phyloP scores from a whole-genome alignment of 495 filamentous ascomycete genomes.

The Trichoderma asperelloides region DNA sequence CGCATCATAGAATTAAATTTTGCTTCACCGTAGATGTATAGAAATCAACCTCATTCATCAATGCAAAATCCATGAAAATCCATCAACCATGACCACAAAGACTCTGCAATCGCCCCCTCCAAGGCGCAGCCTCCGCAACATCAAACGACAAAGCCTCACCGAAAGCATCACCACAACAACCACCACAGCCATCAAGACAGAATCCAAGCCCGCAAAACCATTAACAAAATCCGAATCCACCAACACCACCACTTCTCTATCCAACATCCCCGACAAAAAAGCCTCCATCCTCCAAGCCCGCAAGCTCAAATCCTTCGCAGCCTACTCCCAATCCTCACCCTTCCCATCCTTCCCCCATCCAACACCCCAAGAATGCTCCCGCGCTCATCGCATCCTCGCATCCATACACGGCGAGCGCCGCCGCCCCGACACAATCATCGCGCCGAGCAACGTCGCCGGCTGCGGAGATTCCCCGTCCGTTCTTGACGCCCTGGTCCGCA shows the following conservation, averaged over 20 bases:
- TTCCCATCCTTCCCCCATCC: conserved; percentile 63
- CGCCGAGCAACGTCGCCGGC: conserved; percentile 59
- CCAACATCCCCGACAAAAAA: background rate
- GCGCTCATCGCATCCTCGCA: conserved; percentile 57
- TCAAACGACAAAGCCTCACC: background rate
- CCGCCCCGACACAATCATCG: conserved; percentile 51
- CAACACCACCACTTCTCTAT: background rate
- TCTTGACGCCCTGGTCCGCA: conserved; percentile 75
- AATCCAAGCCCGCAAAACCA: background rate
- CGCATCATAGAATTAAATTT: background rate
- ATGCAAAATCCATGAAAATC: background rate
- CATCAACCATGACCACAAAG: background rate
- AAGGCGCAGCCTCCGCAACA: conserved; percentile 1
- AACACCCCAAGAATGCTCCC: conserved; percentile 59
- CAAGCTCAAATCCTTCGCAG: conserved; percentile 25
- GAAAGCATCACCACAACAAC: background rate
- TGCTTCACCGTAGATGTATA: background rate
- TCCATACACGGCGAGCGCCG: conserved; percentile 55
- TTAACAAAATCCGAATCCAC: background rate
- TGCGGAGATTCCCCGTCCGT: conserved; percentile 84
- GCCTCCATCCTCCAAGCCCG: conserved; percentile 18
- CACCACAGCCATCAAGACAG: background rate
- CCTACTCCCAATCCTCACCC: conserved; percentile 38
- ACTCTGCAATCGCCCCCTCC: background rate
- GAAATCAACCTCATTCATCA: background rate